A percentile compares a stretch with the other conserved stretches of the same genome.
phyloP scores from a whole-genome alignment of 208 protist genomes.

The Trypanosomatidae sp. region DNA sequence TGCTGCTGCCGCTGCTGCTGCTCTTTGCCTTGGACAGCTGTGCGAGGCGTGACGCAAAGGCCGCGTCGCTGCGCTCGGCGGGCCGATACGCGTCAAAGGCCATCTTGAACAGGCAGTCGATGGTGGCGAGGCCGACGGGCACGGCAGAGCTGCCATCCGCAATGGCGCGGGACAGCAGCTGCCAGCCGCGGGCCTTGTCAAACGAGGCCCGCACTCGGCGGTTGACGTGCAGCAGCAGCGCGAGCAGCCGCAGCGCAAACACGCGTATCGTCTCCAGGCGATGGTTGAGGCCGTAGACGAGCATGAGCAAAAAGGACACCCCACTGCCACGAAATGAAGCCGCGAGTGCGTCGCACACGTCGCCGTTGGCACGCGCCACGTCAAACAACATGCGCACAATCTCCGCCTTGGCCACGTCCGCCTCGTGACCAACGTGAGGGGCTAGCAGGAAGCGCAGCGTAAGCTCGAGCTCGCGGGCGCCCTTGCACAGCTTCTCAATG shows the following conservation, averaged over 20 bases:
- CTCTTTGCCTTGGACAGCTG: too few relatives aligned
- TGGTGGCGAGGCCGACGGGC: constrained; percentile 43
- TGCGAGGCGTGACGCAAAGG: constrained; percentile 4
- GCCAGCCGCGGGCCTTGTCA: constrained; percentile 49
- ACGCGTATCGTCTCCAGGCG: constrained; percentile 64
- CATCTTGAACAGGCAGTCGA: constrained; percentile 75
- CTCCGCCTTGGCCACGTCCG: constrained; percentile 49
- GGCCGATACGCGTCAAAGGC: constrained; percentile 57
- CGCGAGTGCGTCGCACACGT: constrained; percentile 53
- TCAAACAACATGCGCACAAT: constrained; percentile 86
- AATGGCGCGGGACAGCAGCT: constrained; percentile 43
- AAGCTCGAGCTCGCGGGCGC: constrained; percentile 35
- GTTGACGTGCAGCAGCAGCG: constrained; percentile 59
- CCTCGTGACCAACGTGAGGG: constrained; percentile 9
- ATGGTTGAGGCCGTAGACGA: constrained; percentile 66
- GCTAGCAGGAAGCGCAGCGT: constrained; percentile 47
- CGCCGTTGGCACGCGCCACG: constrained; percentile 40
- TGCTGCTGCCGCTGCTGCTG: constrained; percentile 6
- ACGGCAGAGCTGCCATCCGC: constrained; percentile 20
- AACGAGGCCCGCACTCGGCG: constrained; percentile 36
- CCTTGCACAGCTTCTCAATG: constrained; percentile 77
- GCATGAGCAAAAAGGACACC: constrained; percentile 35
- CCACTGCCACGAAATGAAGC: constrained; percentile 47
- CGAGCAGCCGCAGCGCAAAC: constrained; percentile 61
- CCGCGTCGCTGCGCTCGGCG: constrained; percentile 9